Base-by-base conservation (phyloP, 805 yeast species). In the Candida xyloterini region DNA sequence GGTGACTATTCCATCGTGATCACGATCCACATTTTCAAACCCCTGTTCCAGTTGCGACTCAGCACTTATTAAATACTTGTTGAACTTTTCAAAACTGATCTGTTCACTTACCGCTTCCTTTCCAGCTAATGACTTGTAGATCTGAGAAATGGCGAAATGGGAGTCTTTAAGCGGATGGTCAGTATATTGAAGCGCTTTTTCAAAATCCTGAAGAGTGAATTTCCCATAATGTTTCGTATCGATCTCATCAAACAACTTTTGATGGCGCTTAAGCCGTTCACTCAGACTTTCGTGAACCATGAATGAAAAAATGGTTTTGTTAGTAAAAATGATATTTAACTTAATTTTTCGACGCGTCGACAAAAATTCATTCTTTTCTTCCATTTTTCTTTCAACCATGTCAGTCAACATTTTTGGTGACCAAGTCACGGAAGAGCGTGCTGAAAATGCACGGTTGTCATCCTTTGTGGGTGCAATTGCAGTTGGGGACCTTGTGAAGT, bases 381-480 rank as follows among this genome's bases (percentile, higher is more conserved):
- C 29, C 22, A 15, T 23, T 31, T 38, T 35, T 30, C 42, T 27
- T 22, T 35, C n/a, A 9, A 23, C 10, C 14, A 63, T 67, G 95
- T 81, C 90, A 52, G 95, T 90, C 46, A 91, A 90, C 54, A 90
- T 91, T 59, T 88, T 93, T 67, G 95, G 96, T 47, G 98, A 93
- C 62, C 96, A 93, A 65, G 98, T 91, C 40, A 84, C 93, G 5
- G 99, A 91, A 67, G 99, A 91, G 68, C 79, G 98, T 57, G 99
- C 93, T 30, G 99, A 93, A 65, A 90, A 91, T 66, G 99, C 99
- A 38, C 88, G 99, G 71, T 73, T 93, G 70, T 87, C 96, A 4
- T 89, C 99, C 2, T 93, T 93, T 65, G 95, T 93, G 8, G 99
- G 99, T 33, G 99, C 99, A 50, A 91, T 93, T 60, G 99, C 99